phyloP scores from a whole-genome alignment of 768 basidiomycete species.

The Mycena amicta region DNA sequence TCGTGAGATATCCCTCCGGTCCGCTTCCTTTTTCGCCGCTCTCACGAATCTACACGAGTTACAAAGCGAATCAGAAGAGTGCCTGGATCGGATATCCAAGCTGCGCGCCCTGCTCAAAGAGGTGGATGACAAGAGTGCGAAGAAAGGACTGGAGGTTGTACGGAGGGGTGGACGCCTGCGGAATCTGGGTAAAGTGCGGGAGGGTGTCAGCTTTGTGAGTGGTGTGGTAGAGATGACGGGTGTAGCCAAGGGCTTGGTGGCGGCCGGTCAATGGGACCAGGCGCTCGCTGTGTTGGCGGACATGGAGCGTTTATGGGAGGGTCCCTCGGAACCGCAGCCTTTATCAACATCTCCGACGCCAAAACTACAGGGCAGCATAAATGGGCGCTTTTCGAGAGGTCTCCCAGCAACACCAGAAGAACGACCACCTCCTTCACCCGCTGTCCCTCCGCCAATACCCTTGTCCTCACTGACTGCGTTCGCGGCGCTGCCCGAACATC shows the following conservation, averaged over 20 bases:
- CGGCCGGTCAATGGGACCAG: slow-evolving; percentile 85
- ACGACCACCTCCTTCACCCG: slow-evolving; percentile 17
- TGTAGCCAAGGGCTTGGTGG: slow-evolving; percentile 73
- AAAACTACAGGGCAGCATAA: slow-evolving; percentile 9
- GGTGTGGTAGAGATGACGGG: slow-evolving; percentile 79
- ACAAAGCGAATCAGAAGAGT: slow-evolving; percentile 84
- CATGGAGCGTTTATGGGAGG: slow-evolving; percentile 61
- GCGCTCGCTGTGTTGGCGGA: slow-evolving; percentile 77
- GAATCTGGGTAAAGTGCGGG: slow-evolving; percentile 60
- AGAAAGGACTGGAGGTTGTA: slow-evolving; percentile 78
- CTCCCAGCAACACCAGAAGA: slow-evolving; percentile 45
- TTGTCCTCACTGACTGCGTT: slow-evolving; percentile 75
- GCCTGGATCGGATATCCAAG: slow-evolving; percentile 72
- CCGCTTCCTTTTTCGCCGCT: slow-evolving; percentile 94
- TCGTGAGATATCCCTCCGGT: slow-evolving; percentile 87
- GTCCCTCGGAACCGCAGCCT: slow-evolving; percentile 8
- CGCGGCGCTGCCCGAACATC: slow-evolving; percentile 69
- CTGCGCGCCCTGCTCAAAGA: slow-evolving; percentile 73
- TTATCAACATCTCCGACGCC: slow-evolving; percentile 15
- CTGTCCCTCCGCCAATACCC: slow-evolving; percentile 40
- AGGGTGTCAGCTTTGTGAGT: slow-evolving; percentile 63
- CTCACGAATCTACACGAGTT: slow-evolving; percentile 92
- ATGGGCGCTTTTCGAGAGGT: slow-evolving; percentile 28
- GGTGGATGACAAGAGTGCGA: slow-evolving; percentile 76
- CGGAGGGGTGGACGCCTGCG: slow-evolving; percentile 61